Evolutionary conservation across 768 basidiomycete genomes (phyloP).

Genomic region (Panaeolus papilionaceus): DNA sequence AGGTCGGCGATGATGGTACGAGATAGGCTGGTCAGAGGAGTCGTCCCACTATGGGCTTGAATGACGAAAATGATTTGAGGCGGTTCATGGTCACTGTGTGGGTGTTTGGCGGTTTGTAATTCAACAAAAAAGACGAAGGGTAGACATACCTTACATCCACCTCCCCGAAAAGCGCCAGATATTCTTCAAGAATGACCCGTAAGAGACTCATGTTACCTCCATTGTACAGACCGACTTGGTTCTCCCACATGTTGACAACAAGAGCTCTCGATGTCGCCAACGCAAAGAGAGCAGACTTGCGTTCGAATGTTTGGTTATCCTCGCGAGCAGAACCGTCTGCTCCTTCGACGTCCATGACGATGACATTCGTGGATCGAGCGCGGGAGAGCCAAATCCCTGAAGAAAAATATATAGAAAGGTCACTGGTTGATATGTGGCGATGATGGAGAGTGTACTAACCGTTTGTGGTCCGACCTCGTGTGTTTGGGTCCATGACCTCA

Average conservation of each 20-base stretch:
- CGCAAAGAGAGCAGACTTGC: conserved; percentile 21
- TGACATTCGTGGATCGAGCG: conserved; percentile 2
- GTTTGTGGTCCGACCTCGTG: conserved; percentile 1
- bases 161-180: conserved; percentile 17
- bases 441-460: not conserved
- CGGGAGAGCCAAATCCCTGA: conserved; percentile 20
- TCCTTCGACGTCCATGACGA: conserved; percentile 22
- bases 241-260: conserved; percentile 20
- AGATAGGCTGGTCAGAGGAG: not conserved
- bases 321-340: conserved; percentile 14
- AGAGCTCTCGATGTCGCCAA: conserved; percentile 20
- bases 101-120: not conserved
- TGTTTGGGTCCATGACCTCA: conserved; percentile 1
- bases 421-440: not conserved
- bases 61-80: conserved; percentile 10
- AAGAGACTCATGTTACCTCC: conserved; percentile 17
- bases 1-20: conserved; percentile 8
- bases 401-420: too few species aligned
- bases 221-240: conserved; percentile 21
- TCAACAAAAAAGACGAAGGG: not conserved
- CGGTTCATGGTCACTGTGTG: not conserved
- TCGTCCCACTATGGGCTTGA: conserved; percentile 12
- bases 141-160: not conserved
- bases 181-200: conserved; percentile 17
- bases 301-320: conserved; percentile 19